Conservation (phyloP, 495 filamentous ascomycete species). For the Aspergillus steynii region DNA sequence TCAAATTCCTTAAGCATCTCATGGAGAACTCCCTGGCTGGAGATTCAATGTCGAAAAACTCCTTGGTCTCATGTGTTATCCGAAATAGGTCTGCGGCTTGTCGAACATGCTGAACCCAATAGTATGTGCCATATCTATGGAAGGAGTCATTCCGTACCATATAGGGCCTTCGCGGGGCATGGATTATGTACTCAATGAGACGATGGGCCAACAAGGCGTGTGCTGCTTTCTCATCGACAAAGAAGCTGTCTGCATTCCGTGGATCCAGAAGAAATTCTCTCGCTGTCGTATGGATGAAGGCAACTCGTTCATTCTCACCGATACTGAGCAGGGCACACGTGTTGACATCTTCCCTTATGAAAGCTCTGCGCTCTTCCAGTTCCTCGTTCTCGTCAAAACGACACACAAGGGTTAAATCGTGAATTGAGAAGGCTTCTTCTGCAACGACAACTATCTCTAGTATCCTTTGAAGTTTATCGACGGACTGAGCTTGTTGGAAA, state of each 20-base stretch:
- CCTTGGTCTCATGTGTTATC: background rate
- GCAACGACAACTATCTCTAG: background rate
- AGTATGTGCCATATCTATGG: background rate
- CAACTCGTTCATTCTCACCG: background rate
- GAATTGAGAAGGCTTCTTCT: background rate
- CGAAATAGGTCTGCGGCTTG: background rate
- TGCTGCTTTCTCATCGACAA: background rate
- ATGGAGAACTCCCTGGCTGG: background rate
- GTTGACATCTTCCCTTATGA: background rate
- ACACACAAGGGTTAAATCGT: background rate
- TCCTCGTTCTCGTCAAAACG: background rate
- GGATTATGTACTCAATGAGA: background rate
- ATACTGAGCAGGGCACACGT: background rate
- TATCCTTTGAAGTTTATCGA: background rate
- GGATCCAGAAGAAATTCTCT: background rate
- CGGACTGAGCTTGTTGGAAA: background rate
- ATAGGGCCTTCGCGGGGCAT: background rate
- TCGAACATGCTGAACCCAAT: background rate
- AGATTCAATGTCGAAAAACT: background rate
- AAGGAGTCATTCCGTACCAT: background rate
- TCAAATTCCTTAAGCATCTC: background rate
- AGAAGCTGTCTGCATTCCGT: too few relatives aligned
- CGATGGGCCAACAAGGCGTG: background rate
- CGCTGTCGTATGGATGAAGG: background rate
- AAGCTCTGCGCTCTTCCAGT: background rate